Percentiles rank a stretch among this genome's conserved stretches.
Evolutionary conservation across 345 rosid species (phyloP).

Genomic region (Lumnitzera littorea): DNA sequence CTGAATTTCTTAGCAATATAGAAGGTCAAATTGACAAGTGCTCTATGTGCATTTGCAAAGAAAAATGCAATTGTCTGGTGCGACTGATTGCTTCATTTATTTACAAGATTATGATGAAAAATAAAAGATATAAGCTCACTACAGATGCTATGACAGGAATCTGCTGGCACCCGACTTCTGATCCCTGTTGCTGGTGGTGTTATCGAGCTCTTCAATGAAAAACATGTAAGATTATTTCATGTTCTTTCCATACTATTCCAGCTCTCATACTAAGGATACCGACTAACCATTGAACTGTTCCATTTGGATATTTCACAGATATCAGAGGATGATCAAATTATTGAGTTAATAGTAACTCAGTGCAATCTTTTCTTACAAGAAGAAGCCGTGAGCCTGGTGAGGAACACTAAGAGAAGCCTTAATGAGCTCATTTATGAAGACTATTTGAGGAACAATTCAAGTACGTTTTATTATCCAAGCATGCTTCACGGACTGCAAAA

Average conservation of each 20-base stretch:
- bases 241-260: background rate
- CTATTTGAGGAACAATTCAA: constrained; percentile 14
- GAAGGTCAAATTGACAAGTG: too few relatives aligned
- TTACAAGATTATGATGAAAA: background rate
- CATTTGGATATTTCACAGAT: constrained; percentile 30
- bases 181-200: constrained; percentile 70
- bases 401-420: constrained; percentile 7
- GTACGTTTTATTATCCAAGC: constrained; percentile 12
- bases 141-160: constrained; percentile 29
- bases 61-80: background rate
- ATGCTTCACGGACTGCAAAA: constrained; percentile 12
- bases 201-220: constrained; percentile 65
- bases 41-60: too few relatives aligned
- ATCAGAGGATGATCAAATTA: constrained; percentile 43
- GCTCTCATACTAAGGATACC: background rate
- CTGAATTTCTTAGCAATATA: too few relatives aligned
- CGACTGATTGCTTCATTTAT: background rate
- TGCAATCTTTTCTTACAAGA: constrained; percentile 25
- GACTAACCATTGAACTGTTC: background rate
- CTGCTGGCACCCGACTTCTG: constrained; percentile 50
- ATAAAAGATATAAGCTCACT: constrained; percentile 2
- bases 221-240: constrained; percentile 33
- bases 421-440: constrained; percentile 10
- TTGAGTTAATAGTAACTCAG: constrained; percentile 38
- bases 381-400: constrained; percentile 10